Percentiles rank a stretch among this genome's conserved stretches.
Evolutionary conservation across 73 alveolate genomes (phyloP).

Genomic region (Tetrahymena thermophila): DNA sequence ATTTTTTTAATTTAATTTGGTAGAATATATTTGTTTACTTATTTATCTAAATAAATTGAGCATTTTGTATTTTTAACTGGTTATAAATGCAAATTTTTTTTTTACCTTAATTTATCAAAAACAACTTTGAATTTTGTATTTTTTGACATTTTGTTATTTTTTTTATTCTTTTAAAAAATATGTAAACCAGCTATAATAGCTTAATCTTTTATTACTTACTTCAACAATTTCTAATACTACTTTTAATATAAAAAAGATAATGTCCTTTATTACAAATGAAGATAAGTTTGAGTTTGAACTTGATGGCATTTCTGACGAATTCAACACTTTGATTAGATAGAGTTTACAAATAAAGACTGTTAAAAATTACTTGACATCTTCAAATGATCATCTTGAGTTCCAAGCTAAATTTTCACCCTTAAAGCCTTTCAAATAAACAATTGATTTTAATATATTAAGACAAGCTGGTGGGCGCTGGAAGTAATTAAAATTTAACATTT

Average conservation of each 20-base stretch:
- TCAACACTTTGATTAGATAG: constrained; percentile 77
- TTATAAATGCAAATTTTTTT: too few relatives aligned
- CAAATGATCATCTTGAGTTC: constrained; percentile 76
- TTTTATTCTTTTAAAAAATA: too few relatives aligned
- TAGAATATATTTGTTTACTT: too few relatives aligned
- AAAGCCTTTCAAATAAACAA: constrained; percentile 86
- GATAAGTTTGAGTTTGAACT: constrained; percentile 75
- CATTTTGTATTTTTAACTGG: too few relatives aligned
- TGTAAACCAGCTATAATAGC: too few relatives aligned
- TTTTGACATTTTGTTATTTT: too few relatives aligned
- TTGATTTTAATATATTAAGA: constrained; percentile 85
- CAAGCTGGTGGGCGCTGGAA: constrained; percentile 97
- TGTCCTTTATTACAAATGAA: constrained; percentile 6
- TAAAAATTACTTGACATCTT: constrained; percentile 46
- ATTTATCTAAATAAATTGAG: too few relatives aligned
- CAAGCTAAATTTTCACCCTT: constrained; percentile 87
- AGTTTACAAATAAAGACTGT: constrained; percentile 80
- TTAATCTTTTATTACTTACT: too few relatives aligned
- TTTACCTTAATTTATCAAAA: too few relatives aligned
- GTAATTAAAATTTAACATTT: background rate
- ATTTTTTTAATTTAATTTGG: too few relatives aligned
- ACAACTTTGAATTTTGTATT: too few relatives aligned
- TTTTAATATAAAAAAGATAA: background rate
- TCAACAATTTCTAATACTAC: too few relatives aligned
- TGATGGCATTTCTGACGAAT: constrained; percentile 63